Conservation (phyloP, 345 rosid species). For the Camelina laxa region DNA sequence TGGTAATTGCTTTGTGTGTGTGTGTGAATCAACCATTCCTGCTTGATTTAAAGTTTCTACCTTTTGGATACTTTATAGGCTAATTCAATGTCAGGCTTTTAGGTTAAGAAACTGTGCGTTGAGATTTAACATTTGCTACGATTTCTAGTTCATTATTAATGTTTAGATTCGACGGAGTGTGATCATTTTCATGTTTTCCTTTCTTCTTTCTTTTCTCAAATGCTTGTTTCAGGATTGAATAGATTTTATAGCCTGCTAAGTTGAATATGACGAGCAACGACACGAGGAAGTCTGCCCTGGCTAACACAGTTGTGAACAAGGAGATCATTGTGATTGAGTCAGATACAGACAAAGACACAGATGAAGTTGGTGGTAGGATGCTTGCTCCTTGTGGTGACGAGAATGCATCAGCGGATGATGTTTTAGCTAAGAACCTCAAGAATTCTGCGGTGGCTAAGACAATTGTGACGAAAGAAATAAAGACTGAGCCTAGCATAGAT, state of each 20-base stretch:
- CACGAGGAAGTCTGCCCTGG: conserved; percentile 3
- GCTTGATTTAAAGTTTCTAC: background rate
- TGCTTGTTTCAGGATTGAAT: conserved; percentile 21
- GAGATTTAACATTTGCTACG: background rate
- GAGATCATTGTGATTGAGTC: conserved; percentile 15
- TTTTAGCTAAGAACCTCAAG: background rate
- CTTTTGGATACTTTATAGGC: no score
- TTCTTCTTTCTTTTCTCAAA: background rate
- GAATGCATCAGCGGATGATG: conserved; percentile 22
- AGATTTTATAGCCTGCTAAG: background rate
- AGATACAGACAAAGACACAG: no score
- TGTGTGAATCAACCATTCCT: background rate
- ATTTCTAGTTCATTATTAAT: background rate
- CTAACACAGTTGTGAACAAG: background rate
- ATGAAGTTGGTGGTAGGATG: background rate
- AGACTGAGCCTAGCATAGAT: conserved; percentile 10
- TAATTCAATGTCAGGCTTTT: background rate
- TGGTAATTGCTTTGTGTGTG: background rate
- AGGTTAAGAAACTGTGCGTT: background rate
- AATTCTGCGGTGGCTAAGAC: background rate
- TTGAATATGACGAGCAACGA: conserved; percentile 25
- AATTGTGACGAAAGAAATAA: background rate
- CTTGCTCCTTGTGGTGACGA: background rate
- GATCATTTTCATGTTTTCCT: background rate
- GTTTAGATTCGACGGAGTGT: background rate